Evolutionary conservation across 108 stramenopile genomes (phyloP).

Genomic region (Skeletonema marinoi): DNA sequence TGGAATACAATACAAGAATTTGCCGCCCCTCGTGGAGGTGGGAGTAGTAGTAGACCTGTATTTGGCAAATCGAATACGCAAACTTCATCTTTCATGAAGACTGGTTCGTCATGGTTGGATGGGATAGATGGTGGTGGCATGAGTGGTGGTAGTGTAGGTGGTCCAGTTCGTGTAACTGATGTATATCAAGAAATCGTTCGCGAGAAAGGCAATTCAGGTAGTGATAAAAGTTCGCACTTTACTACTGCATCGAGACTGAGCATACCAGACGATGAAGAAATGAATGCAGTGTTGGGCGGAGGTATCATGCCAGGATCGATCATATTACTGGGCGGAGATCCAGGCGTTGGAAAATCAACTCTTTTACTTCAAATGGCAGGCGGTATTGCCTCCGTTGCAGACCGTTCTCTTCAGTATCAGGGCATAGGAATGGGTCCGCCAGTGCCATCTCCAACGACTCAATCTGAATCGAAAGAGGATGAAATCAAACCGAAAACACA

Average conservation of each 20-base stretch:
- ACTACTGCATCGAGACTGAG: constrained; percentile 34
- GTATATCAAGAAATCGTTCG: constrained; percentile 55
- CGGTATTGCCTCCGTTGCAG: constrained; percentile 53
- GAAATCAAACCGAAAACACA: background rate
- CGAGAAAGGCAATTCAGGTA: constrained; percentile 4
- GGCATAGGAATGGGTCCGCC: constrained; percentile 80
- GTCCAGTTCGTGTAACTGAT: constrained; percentile 68
- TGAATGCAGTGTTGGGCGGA: constrained; percentile 92
- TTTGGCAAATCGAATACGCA: background rate
- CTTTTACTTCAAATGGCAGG: constrained; percentile 76
- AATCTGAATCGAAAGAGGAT: background rate
- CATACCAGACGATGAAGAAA: constrained; percentile 80
- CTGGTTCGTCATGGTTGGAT: constrained; percentile 65
- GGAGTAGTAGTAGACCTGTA: constrained; percentile 4
- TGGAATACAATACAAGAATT: constrained; percentile 92
- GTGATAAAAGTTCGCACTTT: constrained; percentile 3
- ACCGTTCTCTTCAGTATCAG: constrained; percentile 41
- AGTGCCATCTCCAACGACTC: constrained; percentile 21
- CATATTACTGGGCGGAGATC: constrained; percentile 89
- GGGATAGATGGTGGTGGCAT: constrained; percentile 43
- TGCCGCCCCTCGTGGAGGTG: constrained; percentile 28
- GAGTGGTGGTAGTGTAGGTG: constrained; percentile 21
- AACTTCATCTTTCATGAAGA: constrained; percentile 8
- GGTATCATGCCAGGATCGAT: constrained; percentile 91
- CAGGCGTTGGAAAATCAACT: constrained; percentile 78